Base-by-base conservation (phyloP, 345 rosid genomes). In the Euphorbia peplus region DNA sequence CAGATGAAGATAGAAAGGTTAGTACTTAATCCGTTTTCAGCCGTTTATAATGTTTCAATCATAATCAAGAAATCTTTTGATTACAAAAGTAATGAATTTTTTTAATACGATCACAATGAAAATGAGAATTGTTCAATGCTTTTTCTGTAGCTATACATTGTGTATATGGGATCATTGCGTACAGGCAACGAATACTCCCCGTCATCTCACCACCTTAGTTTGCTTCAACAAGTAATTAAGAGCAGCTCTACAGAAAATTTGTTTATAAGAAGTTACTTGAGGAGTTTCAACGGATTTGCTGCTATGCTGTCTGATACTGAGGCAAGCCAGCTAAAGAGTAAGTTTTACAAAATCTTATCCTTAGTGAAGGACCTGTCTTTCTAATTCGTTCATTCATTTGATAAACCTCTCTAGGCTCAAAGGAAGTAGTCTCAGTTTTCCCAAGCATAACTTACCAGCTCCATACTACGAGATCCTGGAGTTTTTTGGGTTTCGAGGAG, bases 271-370 rank as follows among this genome's bases (percentile, higher is more conserved):
- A 85, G 87, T 58, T 88, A 82, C 64, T 64, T 1, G 28, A 80
- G 76, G 73, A 87, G 89, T 72, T 85, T 87, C 73, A 85, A 82
- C 62, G 89, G 88, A n/a, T 83, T 85, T 54, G 86, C 75, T 0
- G 88, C 88, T 6, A 63, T 63, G 4, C 83, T 85, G 57, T 79
- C 80, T 4, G 64, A 75, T 28, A n/a, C 44, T 10, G 88, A 88
- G 76, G 81, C 79, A 6, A 54, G 72, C 47, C 46, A 46, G 62
- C 52, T 88, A 14, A 73, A 83, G 4, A 4, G 87, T 81, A 22
- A 78, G 83, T 77, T 14, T n/a, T 74, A 3, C 1, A 47, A 39
- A 39, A 39, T 39, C 11, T 39, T 39, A 39, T 39, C 42, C 42
- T 24, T 53, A 22, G 15, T 53, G 12, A 22, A 21, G 15, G 29